phyloP scores from a whole-genome alignment of 208 protist genomes.

The Trichomonas tenax region DNA sequence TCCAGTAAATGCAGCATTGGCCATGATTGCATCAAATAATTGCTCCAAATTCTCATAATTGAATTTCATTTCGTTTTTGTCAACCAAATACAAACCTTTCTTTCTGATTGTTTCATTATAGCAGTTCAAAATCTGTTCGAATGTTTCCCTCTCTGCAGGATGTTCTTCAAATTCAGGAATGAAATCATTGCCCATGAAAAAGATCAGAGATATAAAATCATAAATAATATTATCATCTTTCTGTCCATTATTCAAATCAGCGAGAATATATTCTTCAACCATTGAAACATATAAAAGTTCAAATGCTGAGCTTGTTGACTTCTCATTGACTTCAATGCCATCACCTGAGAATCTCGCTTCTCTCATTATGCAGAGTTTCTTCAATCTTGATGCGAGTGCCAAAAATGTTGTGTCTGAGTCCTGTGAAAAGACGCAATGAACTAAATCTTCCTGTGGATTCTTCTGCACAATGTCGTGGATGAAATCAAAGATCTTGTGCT shows the following conservation, averaged over 20 bases:
- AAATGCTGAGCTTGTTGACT: background rate
- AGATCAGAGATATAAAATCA: background rate
- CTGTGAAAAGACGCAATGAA: conserved; percentile 84
- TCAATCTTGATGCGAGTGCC: conserved; percentile 71
- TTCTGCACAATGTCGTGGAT: conserved; percentile 67
- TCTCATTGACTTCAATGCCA: background rate
- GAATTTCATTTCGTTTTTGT: background rate
- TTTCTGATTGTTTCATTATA: background rate
- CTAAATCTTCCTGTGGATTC: conserved; percentile 71
- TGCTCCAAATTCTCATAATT: background rate
- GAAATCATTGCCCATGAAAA: background rate
- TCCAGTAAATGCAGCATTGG: background rate
- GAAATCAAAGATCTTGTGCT: conserved; percentile 98
- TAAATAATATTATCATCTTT: background rate
- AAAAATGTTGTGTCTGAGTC: conserved; percentile 90
- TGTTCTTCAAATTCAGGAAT: background rate
- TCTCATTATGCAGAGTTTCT: conserved; percentile 67
- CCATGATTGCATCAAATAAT: background rate
- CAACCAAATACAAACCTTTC: background rate
- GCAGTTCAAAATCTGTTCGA: background rate
- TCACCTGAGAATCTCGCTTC: background rate
- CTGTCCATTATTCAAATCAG: background rate
- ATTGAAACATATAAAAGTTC: background rate
- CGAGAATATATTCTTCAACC: background rate
- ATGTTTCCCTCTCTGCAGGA: background rate